Evolutionary conservation across 225 moss, liverwort and hornwort species (phyloP).

Genomic region (Bryoerythrophyllum caledonicum): DNA sequence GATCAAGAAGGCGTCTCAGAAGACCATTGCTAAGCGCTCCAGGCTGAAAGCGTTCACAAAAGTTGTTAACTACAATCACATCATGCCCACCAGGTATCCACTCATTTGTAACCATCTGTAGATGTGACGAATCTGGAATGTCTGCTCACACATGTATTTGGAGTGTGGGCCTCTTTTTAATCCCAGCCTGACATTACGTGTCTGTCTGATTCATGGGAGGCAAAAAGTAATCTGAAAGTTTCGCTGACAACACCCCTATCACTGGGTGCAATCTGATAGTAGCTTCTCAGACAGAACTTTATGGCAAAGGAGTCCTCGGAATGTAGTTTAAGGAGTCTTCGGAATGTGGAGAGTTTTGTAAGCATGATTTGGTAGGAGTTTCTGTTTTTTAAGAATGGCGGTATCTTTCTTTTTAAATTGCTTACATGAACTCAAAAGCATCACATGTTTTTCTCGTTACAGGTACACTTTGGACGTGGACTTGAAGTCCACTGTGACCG

Average conservation of each 20-base stretch:
- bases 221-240: slow-evolving; percentile 12
- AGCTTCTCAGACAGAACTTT: slow-evolving; percentile 12
- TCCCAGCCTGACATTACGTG: slow-evolving; percentile 6
- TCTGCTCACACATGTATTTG: neutral
- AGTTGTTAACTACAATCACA: slow-evolving; percentile 82
- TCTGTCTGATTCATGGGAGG: slow-evolving; percentile 28
- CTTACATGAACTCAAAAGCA: neutral
- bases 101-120: neutral
- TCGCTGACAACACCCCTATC: slow-evolving; percentile 32
- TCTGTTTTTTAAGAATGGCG: neutral
- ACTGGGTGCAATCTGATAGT: slow-evolving; percentile 44
- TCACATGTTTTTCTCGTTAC: neutral
- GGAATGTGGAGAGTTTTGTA: no score
- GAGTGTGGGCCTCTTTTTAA: slow-evolving; percentile 16
- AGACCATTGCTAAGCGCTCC: slow-evolving; percentile 77
- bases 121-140: neutral
- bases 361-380: neutral
- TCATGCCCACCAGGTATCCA: slow-evolving; percentile 78
- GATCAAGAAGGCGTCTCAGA: slow-evolving; percentile 73
- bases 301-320: no score
- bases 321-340: no score
- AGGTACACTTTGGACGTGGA: slow-evolving; percentile 83
- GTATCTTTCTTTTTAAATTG: neutral
- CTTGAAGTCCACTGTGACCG: slow-evolving; percentile 59
- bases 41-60: slow-evolving; percentile 78